Conservation (phyloP, 306 rosid species). For the Amphicarpaea edgeworthii region DNA sequence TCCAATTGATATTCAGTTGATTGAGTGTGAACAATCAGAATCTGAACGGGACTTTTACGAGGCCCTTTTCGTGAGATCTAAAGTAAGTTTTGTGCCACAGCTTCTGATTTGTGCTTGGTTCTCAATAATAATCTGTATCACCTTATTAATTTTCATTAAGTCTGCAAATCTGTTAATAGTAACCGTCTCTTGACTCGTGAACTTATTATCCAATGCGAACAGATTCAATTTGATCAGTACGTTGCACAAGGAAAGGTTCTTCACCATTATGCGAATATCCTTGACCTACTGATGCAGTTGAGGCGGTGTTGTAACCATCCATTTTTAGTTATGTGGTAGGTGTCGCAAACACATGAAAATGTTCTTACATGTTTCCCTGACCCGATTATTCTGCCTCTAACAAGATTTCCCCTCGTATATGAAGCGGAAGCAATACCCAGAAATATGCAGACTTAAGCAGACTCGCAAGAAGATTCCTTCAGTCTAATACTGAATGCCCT, state of each 20-base stretch:
- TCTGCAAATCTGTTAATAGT: neutral
- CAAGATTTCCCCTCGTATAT: conserved; percentile 32
- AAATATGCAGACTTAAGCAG: conserved; percentile 52
- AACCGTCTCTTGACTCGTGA: conserved; percentile 12
- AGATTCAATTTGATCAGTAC: conserved; percentile 86
- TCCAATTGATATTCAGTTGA: conserved; percentile 70
- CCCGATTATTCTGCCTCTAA: conserved; percentile 17
- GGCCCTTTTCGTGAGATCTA: conserved; percentile 78
- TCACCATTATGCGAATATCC: conserved; percentile 78
- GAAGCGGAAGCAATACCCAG: conserved; percentile 49
- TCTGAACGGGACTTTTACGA: conserved; percentile 80
- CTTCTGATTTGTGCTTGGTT: neutral
- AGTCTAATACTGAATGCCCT: conserved; percentile 32
- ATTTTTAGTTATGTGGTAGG: conserved; percentile 77
- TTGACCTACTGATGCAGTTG: conserved; percentile 81
- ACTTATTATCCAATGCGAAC: conserved; percentile 45
- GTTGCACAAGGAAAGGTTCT: conserved; percentile 86
- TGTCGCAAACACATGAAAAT: conserved; percentile 27
- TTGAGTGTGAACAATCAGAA: conserved; percentile 82
- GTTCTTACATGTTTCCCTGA: neutral
- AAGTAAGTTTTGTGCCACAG: conserved; percentile 54
- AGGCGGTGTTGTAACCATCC: conserved; percentile 97
- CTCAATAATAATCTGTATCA: neutral
- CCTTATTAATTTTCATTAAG: neutral
- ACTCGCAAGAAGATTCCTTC: conserved; percentile 45